Evolutionary conservation across 2,329 filamentous ascomycete species (phyloP).

Genomic region (Aspergillus candidus): DNA sequence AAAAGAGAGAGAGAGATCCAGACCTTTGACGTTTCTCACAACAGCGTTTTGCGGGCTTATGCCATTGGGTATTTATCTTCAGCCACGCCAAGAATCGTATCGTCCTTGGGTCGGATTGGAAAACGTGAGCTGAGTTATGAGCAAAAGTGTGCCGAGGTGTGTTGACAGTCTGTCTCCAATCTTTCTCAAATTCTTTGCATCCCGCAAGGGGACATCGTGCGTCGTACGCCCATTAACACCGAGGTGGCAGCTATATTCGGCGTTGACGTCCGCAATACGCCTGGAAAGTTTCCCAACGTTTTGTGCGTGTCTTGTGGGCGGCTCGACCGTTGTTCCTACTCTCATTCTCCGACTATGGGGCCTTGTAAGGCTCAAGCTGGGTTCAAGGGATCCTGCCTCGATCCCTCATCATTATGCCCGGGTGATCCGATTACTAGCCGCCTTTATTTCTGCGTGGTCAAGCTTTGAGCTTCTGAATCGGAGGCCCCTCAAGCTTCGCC

Average conservation of each 20-base stretch:
- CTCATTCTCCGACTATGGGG: conserved; percentile 22
- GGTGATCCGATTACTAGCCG: conserved; percentile 38
- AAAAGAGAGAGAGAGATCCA: too few relatives aligned
- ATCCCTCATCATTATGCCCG: conserved; percentile 16
- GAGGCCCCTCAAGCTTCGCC: conserved; percentile 19
- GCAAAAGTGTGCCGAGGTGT: conserved; percentile 34
- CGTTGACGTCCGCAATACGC: conserved; percentile 37
- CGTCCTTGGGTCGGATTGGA: conserved; percentile 31
- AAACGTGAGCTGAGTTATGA: conserved; percentile 25
- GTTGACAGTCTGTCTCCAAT: conserved; percentile 9
- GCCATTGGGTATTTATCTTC: conserved; percentile 44
- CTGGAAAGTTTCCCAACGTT: conserved; percentile 48
- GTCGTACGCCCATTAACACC: conserved; percentile 12
- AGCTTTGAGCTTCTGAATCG: conserved; percentile 47
- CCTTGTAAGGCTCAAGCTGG: conserved; percentile 16
- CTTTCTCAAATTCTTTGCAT: neutral
- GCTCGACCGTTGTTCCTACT: conserved; percentile 44
- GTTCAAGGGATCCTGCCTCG: conserved; percentile 12
- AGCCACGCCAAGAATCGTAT: conserved; percentile 42
- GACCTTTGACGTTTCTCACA: neutral
- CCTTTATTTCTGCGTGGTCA: conserved; percentile 45
- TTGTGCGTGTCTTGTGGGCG: conserved; percentile 48
- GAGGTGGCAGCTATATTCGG: conserved; percentile 30
- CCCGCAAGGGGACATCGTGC: neutral
- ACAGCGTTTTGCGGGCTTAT: conserved; percentile 42